Evolutionary conservation across 2,329 filamentous ascomycete species (phyloP).

Genomic region (Monosporascus sp.): DNA sequence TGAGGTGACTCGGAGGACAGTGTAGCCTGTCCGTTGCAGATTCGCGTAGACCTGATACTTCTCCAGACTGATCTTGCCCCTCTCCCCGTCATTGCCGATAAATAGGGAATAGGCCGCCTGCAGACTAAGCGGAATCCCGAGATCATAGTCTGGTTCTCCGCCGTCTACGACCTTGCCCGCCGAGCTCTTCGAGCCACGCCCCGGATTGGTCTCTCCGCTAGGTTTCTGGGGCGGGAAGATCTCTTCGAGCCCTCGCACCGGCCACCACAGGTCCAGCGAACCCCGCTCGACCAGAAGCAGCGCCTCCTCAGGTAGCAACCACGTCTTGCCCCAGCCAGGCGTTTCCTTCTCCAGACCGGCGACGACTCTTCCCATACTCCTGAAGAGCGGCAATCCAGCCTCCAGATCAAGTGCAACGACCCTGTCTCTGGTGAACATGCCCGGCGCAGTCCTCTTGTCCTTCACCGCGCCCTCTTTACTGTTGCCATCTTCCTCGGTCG

Average conservation of each 20-base stretch:
- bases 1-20: conserved; percentile 63
- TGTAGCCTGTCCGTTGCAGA: conserved; percentile 77
- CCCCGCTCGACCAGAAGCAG: conserved; percentile 86
- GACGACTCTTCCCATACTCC: conserved; percentile 66
- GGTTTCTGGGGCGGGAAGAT: conserved; percentile 35
- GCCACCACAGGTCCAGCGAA: conserved; percentile 83
- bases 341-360: conserved; percentile 49
- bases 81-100: conserved; percentile 62
- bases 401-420: conserved; percentile 64
- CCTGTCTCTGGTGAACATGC: conserved; percentile 35
- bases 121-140: conserved; percentile 78
- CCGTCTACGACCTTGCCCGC: background rate
- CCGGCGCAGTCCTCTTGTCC: conserved; percentile 23
- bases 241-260: conserved; percentile 46
- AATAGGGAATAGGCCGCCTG: conserved; percentile 86
- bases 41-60: conserved; percentile 85
- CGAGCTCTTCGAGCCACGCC: background rate
- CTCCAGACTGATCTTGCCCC: conserved; percentile 62
- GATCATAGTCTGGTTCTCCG: conserved; percentile 41
- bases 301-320: conserved; percentile 88
- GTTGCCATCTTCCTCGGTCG: conserved; percentile 10
- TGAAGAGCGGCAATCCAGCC: conserved; percentile 66
- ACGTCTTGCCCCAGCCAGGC: conserved; percentile 58
- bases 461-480: conserved; percentile 11
- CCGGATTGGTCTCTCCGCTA: conserved; percentile 14